Evolutionary conservation across 805 yeast species (phyloP), one percentile per base, ranked within the genome.

Genomic region (Candida pseudoglaebosa): DNA sequence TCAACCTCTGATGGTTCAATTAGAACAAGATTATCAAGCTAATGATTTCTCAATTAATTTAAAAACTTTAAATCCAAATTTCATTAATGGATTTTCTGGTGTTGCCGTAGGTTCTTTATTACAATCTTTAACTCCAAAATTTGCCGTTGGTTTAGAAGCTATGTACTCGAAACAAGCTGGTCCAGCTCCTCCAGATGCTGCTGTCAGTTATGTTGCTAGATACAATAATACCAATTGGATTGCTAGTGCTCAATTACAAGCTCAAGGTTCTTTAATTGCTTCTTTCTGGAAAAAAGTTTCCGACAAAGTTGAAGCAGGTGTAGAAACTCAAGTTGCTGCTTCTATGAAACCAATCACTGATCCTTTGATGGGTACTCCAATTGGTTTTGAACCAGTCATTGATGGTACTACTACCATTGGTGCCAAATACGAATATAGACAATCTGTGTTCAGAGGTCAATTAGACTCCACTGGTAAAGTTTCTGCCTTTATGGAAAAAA

Each of bases 351-450:
- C 89, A 60, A 77, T 83, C 50, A 77, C 80, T 39, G 85, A 82
- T 61, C 79, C 83, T 35, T 72, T 85, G 64, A 73, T 82, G 74
- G 87, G 88, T 54, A 75, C 80, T 38, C 84, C 91, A 57, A 79
- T 85, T 47, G 90, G 91, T 44, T 78, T 81, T 53, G 88, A 86
- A 61, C 86, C 95, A 24, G 80, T 83, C 32, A 73, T 90, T 43
- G 96, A 91, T 59, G 98, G 95, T 58, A 76, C 78, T 55, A 90
- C 99, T 53, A 85, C 96, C 44, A 61, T 91, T 41, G 99, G 97
- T 68, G 95, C 96, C 55, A 93, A 91, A 71, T 91, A 91, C 68
- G 98, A 93, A 72, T 93, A 88, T 77, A 88, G 97, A 72, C 95
- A 88, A 68, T 83, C 95, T 42, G 82, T 88, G 39, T 89, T 89